These are phyloP conservation scores for Zea mays DNA, from an alignment of 176 grass and related monocot genomes.

Conservation along the genomic window Zm-B73-REFERENCE-NAM-5.0 NC_050103.1:5572501-5573000, in stretches of 20 bases:
- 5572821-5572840: too few relatives aligned
- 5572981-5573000: constrained; percentile 35
- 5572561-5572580: too few relatives aligned
- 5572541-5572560: too few relatives aligned
- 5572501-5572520: too few relatives aligned
- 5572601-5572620: too few relatives aligned
- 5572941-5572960: constrained; percentile 16
- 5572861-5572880: too few relatives aligned
- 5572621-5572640: too few relatives aligned
- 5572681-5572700: constrained; percentile 43
- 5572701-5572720: constrained; percentile 53
- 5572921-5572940: constrained; percentile 16
- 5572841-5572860: too few relatives aligned
- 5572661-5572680: constrained; percentile 43
- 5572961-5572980: constrained; percentile 11
- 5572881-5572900: background rate
- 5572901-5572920: constrained; percentile 1
- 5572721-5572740: constrained; percentile 15
- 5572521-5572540: too few relatives aligned
- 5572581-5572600: too few relatives aligned
- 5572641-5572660: constrained; percentile 55
- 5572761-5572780: constrained; percentile 64
- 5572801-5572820: background rate
- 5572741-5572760: constrained; percentile 49
- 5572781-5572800: constrained; percentile 11